phyloP scores from a whole-genome alignment of 1,284 basidiomycete species.

The Melanopsichium pennsylvanicum region DNA sequence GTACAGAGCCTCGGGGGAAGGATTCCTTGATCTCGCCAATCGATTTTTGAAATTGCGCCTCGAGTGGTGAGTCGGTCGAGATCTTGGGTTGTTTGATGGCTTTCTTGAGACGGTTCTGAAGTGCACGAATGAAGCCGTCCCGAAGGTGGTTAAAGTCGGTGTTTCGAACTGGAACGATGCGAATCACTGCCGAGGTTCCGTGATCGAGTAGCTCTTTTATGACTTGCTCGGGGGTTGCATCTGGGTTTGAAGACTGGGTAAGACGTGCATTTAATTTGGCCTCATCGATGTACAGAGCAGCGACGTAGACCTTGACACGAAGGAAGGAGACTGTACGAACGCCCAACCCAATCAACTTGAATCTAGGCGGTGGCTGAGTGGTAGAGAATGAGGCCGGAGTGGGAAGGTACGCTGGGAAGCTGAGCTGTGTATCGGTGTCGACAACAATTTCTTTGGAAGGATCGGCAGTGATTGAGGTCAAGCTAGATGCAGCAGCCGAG shows the following conservation, averaged over 20 bases:
- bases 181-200: slow-evolving; percentile 42
- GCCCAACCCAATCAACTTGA: slow-evolving; percentile 77
- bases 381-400: slow-evolving; percentile 9
- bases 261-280: slow-evolving; percentile 1
- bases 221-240: slow-evolving; percentile 24
- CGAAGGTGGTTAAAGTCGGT: slow-evolving; percentile 83
- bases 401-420: slow-evolving; percentile 35
- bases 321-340: slow-evolving; percentile 84
- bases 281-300: slow-evolving; percentile 84
- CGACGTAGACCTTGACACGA: slow-evolving; percentile 81
- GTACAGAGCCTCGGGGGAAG: slow-evolving; percentile 68
- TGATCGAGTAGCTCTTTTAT: slow-evolving; percentile 38
- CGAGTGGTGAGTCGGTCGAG: slow-evolving; percentile 4
- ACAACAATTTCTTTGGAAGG: slow-evolving; percentile 21
- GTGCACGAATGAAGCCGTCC: slow-evolving; percentile 79
- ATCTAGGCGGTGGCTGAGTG: slow-evolving; percentile 65
- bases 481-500: not conserved
- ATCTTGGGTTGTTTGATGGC: slow-evolving; percentile 60
- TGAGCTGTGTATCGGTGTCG: slow-evolving; percentile 30
- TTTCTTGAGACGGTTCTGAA: slow-evolving; percentile 74
- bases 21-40: slow-evolving; percentile 67
- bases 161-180: slow-evolving; percentile 76
- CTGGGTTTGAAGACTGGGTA: not conserved
- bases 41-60: slow-evolving; percentile 57
- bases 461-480: slow-evolving; percentile 3